Conservation (phyloP, 306 rosid species). For the Calophaca sinica region DNA sequence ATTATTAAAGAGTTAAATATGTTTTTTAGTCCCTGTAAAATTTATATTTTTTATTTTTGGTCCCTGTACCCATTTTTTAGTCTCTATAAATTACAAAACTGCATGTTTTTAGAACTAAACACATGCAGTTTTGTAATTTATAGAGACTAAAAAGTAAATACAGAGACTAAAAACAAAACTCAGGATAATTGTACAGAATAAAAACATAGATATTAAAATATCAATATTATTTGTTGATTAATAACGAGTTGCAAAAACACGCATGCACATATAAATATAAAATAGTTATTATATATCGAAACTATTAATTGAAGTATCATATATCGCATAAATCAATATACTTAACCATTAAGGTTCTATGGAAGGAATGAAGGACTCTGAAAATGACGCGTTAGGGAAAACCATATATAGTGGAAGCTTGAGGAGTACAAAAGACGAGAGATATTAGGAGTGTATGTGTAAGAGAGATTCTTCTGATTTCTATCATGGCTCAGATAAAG, state of each 20-base stretch:
- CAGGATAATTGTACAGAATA: not conserved
- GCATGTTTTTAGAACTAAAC: too few species aligned
- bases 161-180: too few species aligned
- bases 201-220: too few species aligned
- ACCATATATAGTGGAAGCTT: constrained; percentile 57
- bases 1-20: too few species aligned
- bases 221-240: not conserved
- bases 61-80: too few species aligned
- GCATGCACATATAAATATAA: not conserved
- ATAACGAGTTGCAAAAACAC: not conserved
- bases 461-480: constrained; percentile 59
- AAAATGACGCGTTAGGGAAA: constrained; percentile 57
- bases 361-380: constrained; percentile 48
- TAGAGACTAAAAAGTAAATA: too few species aligned
- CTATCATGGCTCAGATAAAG: constrained; percentile 55
- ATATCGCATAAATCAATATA: not conserved
- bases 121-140: too few species aligned
- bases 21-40: too few species aligned
- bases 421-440: constrained; percentile 65
- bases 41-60: too few species aligned
- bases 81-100: too few species aligned
- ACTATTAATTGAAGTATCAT: not conserved
- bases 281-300: not conserved
- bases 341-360: constrained; percentile 63
- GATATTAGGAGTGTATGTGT: constrained; percentile 39